Conservation (phyloP, 306 rosid species). For the Vicia villosa region DNA sequence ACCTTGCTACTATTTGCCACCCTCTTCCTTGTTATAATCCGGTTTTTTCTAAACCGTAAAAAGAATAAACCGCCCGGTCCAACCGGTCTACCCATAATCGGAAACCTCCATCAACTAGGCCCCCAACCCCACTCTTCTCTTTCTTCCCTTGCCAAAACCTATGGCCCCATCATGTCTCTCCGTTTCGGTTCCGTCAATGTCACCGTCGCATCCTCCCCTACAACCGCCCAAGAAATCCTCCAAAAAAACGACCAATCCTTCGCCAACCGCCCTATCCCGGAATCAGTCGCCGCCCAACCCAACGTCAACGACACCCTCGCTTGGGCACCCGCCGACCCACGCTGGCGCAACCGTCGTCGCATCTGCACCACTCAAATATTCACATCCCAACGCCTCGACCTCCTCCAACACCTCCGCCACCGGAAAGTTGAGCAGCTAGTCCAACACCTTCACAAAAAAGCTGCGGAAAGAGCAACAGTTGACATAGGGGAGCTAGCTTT, state of each 20-base stretch:
- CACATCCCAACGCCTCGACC: slow-evolving; percentile 52
- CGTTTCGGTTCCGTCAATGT: slow-evolving; percentile 50
- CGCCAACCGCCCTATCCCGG: slow-evolving; percentile 50
- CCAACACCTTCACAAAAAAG: slow-evolving; percentile 36
- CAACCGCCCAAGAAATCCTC: slow-evolving; percentile 55
- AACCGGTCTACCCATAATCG: slow-evolving; percentile 49
- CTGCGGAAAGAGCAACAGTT: background rate
- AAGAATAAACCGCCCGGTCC: slow-evolving; percentile 56
- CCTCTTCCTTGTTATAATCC: slow-evolving; percentile 15
- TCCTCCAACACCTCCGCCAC: slow-evolving; percentile 50
- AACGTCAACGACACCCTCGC: slow-evolving; percentile 57
- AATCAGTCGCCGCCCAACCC: slow-evolving; percentile 56
- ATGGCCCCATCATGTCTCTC: slow-evolving; percentile 64
- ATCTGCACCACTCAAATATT: slow-evolving; percentile 55
- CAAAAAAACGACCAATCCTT: slow-evolving; percentile 55
- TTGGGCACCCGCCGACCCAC: slow-evolving; percentile 52
- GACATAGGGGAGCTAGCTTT: slow-evolving; percentile 47
- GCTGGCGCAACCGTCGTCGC: slow-evolving; percentile 62
- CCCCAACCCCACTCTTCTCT: slow-evolving; percentile 47
- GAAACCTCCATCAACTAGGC: slow-evolving; percentile 64
- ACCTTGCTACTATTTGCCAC: slow-evolving; percentile 35
- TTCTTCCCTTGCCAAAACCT: slow-evolving; percentile 40
- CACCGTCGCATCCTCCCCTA: slow-evolving; percentile 49
- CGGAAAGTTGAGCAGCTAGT: slow-evolving; percentile 47
- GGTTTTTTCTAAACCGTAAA: background rate